Evolutionary conservation across 1,139 yeast genomes (phyloP), one percentile per base, ranked within the genome.

Genomic region (Pichia inconspicua): DNA sequence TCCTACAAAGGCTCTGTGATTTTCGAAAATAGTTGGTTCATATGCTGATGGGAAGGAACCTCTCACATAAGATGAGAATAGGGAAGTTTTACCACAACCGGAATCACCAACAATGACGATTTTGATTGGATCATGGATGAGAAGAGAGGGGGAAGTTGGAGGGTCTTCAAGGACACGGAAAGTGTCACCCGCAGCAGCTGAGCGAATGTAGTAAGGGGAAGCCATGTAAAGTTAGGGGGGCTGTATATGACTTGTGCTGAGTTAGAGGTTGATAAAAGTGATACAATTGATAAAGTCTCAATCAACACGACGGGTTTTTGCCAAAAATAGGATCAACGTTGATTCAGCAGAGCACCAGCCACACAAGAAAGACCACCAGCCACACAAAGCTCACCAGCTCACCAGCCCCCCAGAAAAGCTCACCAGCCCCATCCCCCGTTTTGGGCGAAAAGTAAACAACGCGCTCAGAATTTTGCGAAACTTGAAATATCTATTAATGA

Each of bases 81-180:
- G 67, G 56, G 95, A 85, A 0, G 97, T 90, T 66, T 90, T 90
- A 32, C 97, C 97, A 63, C 96, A 86, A 14, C 94, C 95, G 56
- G 95, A 95, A 64, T 90, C 97, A 5, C 97, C 97, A 5, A 90
- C 96, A 25, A 88, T 90, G 22, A 89, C 92, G 27, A 86, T 68
- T 60, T 86, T 85, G 63, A 48, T 54, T 44, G 46, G 14, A 45
- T 40, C 17, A 46, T 44, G 30, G 32, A 44, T 12, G 3, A 19
- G 15, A 10, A 22, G 11, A 19, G 27, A 14, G 2, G n/a, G 10
- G 9, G 25, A 12, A 10, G 46, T 46, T 15, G 37, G 37, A 28
- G 43, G 46, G 3, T 47, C 35, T 14, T 51, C 47, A 7, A 47
- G 15, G 7, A 50, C 44, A 4, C 42, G 39, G 19, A 40, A 49